Base-by-base conservation (phyloP, 176 grass and related monocot species). In the Leersia perrieri region DNA sequence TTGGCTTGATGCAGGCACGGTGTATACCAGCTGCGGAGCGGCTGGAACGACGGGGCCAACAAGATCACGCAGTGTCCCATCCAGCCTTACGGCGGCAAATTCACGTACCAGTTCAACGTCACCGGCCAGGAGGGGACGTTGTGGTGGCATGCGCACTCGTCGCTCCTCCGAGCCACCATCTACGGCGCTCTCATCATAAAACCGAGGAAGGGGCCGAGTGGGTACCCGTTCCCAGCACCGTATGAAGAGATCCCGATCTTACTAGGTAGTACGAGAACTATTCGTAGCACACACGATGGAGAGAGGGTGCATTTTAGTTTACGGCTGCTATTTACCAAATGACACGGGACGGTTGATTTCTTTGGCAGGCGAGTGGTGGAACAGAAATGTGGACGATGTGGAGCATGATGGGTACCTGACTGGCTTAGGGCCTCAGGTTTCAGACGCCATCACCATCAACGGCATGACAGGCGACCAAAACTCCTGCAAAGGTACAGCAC, bases 111-210 rank as follows among this genome's bases (percentile, higher is more conserved):
- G 33, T 92, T 97, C 86, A 77, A 80, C 49, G 75, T 96, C 3
- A 83, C 87, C 5, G 86, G 83, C 20, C 90, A 96, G 70, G 87
- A 90, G 39, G 90, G 93, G 71, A 96, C 93, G 61, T 71, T 96
- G 73, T 96, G 93, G 93, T 96, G 93, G 93, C 93, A 96, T 80
- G 90, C 90, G 0, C 93, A 92, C 77, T 74, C 78, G 33, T 82
- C 85, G 47, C 72, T 75, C 31, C 78, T 89, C 33, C 84, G 89
- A 3, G 77, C 93, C 7, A 95, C 89, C 25, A 63, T 95, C 68
- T 15, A 95, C 28, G 93, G 87, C 29, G 89, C 93, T 1, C 82
- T 95, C 70, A 61, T 92, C 75, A 77, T 95, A 28, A 63, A 41
- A 33, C 89, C 87, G 0, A 88, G 55, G 53, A 41, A 11, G 2